Evolutionary conservation across 108 stramenopile species (phyloP).

Genomic region (Epithemia pelagica): DNA sequence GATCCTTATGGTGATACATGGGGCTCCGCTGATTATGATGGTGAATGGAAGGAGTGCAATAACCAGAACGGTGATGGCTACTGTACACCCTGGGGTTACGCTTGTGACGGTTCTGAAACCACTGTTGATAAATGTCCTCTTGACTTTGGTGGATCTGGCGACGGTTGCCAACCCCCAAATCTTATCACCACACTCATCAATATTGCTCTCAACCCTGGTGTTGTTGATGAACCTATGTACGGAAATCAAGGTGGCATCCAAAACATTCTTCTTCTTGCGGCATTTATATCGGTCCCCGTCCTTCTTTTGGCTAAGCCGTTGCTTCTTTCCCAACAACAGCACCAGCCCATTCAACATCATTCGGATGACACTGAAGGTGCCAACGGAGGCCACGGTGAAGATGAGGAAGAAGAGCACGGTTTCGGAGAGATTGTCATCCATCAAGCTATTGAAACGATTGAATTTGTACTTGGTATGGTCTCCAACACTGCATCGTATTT

Average conservation of each 20-base stretch:
- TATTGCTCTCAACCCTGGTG: constrained; percentile 93
- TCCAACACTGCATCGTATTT: constrained; percentile 99
- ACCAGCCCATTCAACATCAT: constrained; percentile 24
- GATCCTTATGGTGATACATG: constrained; percentile 62
- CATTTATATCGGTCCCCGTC: constrained; percentile 86
- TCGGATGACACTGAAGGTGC: constrained; percentile 50
- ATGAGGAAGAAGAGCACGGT: constrained; percentile 78
- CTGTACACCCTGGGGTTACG: constrained; percentile 81
- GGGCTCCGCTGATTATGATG: constrained; percentile 64
- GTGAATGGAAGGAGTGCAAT: constrained; percentile 63
- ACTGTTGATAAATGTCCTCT: constrained; percentile 78
- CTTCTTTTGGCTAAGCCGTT: constrained; percentile 93
- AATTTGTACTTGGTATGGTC: constrained; percentile 98
- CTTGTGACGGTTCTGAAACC: constrained; percentile 50
- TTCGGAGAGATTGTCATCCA: constrained; percentile 92
- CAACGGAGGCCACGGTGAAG: constrained; percentile 38
- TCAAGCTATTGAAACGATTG: constrained; percentile 98
- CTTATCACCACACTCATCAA: constrained; percentile 96
- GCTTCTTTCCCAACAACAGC: constrained; percentile 59
- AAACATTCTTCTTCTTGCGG: constrained; percentile 81
- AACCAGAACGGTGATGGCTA: constrained; percentile 31
- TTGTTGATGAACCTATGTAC: constrained; percentile 94
- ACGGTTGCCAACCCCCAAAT: constrained; percentile 96
- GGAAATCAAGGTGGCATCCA: constrained; percentile 82
- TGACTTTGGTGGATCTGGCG: constrained; percentile 87